Evolutionary conservation across 495 filamentous ascomycete species (phyloP), one percentile per base, ranked within the genome.

Genomic region (Apodospora peruviana): DNA sequence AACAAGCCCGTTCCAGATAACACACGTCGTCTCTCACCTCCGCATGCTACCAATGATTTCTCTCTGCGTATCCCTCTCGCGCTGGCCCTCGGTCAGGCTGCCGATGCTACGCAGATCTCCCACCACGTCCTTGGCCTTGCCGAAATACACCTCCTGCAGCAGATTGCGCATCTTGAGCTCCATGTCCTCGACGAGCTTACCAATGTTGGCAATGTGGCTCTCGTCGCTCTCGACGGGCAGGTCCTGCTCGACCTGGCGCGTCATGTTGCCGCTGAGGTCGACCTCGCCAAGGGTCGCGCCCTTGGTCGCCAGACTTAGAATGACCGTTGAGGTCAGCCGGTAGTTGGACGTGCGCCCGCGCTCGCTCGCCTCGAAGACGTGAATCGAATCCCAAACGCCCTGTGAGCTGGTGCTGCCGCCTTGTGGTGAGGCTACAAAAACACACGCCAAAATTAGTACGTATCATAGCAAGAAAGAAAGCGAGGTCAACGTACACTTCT

Each of bases 81-180:
- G 84, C 61, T 87, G 90, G 35, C 86, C 79, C 68, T 96, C 88
- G 48, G 88, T 91, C 62, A 99, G 72, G 27, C 86, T 79, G 29
- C 79, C 79, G 52, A 96, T 80, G 86, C 93, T 97, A 61, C 93
- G 78, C 62, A 99, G 75, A 64, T 97, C 91, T 25, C 91, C 93
- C n/a, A 99, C 91, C 3, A 99, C 90, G 68, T 99, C 93, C 77
- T 91, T 96, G 10, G 93, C 93, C 75, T 99, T 99, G 52, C 93
- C 93, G 67, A 99, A 99, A 70, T 99, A 99, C 42, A 99, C 93
- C 73, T 99, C 93, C 76, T 97, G 94, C 64, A 99, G 75, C 68
- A 97, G 67, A 65, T 97, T 99, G 42, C 93, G 83, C 94, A 99
- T 99, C 80, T 96, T 95, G 65, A 96, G 77, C 73, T 99, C 93